These are phyloP conservation scores for Phytomonas francai DNA, from an alignment of 208 protist genomes.

Conservation along the genomic window DNA sequence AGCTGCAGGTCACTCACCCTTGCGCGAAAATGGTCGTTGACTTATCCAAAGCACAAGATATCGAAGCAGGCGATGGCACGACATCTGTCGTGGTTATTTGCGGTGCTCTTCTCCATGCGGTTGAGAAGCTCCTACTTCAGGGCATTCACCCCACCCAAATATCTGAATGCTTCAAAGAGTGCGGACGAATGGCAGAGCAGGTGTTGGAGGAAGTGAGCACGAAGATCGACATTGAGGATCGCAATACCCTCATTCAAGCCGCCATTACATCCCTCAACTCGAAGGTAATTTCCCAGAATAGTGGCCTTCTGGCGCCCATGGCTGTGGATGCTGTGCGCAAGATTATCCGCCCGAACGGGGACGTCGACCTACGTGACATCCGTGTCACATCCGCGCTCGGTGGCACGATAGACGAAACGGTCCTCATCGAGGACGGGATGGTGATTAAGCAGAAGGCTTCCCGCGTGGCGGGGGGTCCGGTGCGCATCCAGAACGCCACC, in stretches of 20 bases:
- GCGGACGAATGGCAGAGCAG: conserved; percentile 79
- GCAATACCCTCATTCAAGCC: conserved; percentile 91
- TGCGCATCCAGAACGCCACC: conserved; percentile 95
- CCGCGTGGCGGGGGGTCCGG: conserved; percentile 88
- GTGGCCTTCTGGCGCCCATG: conserved; percentile 96
- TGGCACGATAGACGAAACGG: conserved; percentile 98
- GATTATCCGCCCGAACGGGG: conserved; percentile 79
- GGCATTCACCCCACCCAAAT: conserved; percentile 97
- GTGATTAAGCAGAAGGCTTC: conserved; percentile 93
- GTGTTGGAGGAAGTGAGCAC: conserved; percentile 92
- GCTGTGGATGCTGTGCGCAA: conserved; percentile 96
- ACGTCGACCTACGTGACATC: conserved; percentile 97
- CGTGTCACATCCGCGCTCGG: conserved; percentile 89
- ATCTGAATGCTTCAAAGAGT: conserved; percentile 90
- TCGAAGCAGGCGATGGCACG: conserved; percentile 99
- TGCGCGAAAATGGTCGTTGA: conserved; percentile 99
- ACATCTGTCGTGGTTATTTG: conserved; percentile 98
- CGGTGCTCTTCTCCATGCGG: conserved; percentile 91
- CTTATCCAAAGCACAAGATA: conserved; percentile 97
- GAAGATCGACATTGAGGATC: conserved; percentile 91
- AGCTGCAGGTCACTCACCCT: conserved; percentile 96
- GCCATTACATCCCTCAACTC: conserved; percentile 98
- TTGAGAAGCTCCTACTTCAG: conserved; percentile 91
- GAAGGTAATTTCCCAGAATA: conserved; percentile 98
- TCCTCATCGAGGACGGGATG: conserved; percentile 91